Evolutionary conservation across 1,284 basidiomycete genomes (phyloP).

Genomic region (Inonotus obliquus): DNA sequence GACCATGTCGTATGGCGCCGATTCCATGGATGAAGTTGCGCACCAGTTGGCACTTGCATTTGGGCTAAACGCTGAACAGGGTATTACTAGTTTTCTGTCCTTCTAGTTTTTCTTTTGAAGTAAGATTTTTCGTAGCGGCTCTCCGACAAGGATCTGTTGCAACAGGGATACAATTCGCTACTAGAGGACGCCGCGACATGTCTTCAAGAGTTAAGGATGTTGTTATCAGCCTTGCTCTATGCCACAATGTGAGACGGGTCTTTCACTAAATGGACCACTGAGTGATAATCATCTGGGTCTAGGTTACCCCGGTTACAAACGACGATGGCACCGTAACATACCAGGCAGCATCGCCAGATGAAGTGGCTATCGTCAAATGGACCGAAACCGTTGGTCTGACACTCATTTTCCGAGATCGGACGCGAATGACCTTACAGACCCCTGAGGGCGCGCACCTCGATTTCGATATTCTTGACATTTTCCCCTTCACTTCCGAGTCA

Average conservation of each 20-base stretch:
- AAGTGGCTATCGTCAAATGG: constrained; percentile 99
- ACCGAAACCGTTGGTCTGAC: constrained; percentile 92
- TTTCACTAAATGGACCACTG: not conserved
- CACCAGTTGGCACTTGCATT: constrained; percentile 84
- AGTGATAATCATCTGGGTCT: constrained; percentile 5
- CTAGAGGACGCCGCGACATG: constrained; percentile 89
- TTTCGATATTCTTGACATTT: constrained; percentile 90
- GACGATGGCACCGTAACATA: constrained; percentile 94
- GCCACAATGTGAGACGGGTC: constrained; percentile 74
- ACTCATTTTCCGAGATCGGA: constrained; percentile 85
- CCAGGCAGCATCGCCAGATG: constrained; percentile 97
- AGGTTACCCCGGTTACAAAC: constrained; percentile 94
- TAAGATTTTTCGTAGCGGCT: constrained; percentile 32
- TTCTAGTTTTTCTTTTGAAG: constrained; percentile 2
- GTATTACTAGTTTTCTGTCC: constrained; percentile 25
- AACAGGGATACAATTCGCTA: constrained; percentile 77
- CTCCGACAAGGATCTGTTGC: constrained; percentile 44
- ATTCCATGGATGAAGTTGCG: constrained; percentile 97
- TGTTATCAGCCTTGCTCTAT: constrained; percentile 89
- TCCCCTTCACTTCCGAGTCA: constrained; percentile 97
- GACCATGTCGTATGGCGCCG: constrained; percentile 93
- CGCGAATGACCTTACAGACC: constrained; percentile 74
- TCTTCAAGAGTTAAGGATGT: constrained; percentile 93
- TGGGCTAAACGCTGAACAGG: constrained; percentile 51
- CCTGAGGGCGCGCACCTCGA: constrained; percentile 57